These are phyloP conservation scores for Gastrodia elata DNA, from an alignment of 106 monocot genomes.

Conservation along the genomic window DNA sequence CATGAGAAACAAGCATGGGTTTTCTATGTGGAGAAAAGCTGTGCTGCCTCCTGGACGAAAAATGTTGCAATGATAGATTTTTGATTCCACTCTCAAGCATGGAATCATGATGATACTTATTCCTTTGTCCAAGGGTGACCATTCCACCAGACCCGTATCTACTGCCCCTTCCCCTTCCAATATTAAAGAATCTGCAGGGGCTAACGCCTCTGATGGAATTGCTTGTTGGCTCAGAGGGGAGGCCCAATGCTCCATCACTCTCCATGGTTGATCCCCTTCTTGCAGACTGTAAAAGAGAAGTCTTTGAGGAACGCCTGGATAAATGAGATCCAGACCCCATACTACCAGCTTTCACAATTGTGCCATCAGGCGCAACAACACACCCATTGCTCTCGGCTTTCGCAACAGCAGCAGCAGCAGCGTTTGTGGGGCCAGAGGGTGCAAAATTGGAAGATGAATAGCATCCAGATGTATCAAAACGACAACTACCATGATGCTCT, in stretches of 20 bases:
- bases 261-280: conserved; percentile 36
- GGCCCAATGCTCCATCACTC: conserved; percentile 26
- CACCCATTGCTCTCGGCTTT: conserved; percentile 82
- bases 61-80: conserved; percentile 12
- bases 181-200: conserved; percentile 22
- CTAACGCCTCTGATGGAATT: conserved; percentile 35
- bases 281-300: conserved; percentile 13
- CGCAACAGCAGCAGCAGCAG: conserved; percentile 64
- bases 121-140: conserved; percentile 12
- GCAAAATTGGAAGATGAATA: conserved; percentile 28
- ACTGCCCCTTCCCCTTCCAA: conserved; percentile 15
- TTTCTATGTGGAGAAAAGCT: conserved; percentile 46
- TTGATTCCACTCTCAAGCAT: conserved; percentile 18
- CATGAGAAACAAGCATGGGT: conserved; percentile 24
- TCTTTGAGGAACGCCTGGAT: conserved; percentile 13
- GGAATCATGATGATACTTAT: conserved; percentile 20
- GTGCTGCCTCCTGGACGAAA: conserved; percentile 26
- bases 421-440: conserved; percentile 45
- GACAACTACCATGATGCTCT: conserved; percentile 14
- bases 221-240: conserved; percentile 9
- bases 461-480: conserved; percentile 28
- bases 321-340: conserved; percentile 11
- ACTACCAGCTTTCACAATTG: conserved; percentile 47
- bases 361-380: conserved; percentile 84
- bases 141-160: conserved; percentile 27